Evolutionary conservation across 108 stramenopile species (phyloP), one percentile per base, ranked within the genome.

Genomic region (Schizochytrium sp.): DNA sequence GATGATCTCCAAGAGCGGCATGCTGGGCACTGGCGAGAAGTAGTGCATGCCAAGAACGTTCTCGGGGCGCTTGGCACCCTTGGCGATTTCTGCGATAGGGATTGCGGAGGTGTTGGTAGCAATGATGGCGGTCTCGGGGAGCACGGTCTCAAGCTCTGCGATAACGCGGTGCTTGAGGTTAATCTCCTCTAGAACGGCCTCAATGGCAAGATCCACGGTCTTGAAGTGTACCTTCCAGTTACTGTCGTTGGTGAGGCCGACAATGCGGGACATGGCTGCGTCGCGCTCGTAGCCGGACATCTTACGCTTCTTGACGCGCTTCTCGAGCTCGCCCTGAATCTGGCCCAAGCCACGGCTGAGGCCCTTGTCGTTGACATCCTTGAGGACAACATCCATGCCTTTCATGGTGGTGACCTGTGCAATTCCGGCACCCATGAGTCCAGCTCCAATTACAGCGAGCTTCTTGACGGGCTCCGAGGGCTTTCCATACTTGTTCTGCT

Each of bases 371-470:
- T 96, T 94, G 87, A 97, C 95, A 93, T 99, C 99, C 93, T 99
- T 99, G 61, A 99, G 95, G 4, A 99, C 91, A 2, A 99, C 98
- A 12, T 93, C 89, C 89, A 95, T 92, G 44, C 97, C 98, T 94
- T 98, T 98, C 93, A 97, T 97, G 58, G 97, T 97, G 47, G 97
- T 93, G 5, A 99, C 97, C 93, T 99, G 98, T 8, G 98, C 98
- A 91, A 99, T 99, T 19, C 99, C 99, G 28, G 98, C 97, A 61
- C 99, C 99, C 99, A 99, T 99, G 61, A 99, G 95, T 47, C 99
- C 99, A 4, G 98, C 98, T 19, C 99, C 99, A 91, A 99, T 96
- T 40, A 99, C 98, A 0, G 98, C 98, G 5, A 99, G 95, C 55
- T 92, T 97, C 41, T 96, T 95, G 7, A 98, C 96, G 57, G 93